These are phyloP conservation scores for Solanum microdontum DNA, from an alignment of 257 asterid species.

Conservation along the genomic window DNA sequence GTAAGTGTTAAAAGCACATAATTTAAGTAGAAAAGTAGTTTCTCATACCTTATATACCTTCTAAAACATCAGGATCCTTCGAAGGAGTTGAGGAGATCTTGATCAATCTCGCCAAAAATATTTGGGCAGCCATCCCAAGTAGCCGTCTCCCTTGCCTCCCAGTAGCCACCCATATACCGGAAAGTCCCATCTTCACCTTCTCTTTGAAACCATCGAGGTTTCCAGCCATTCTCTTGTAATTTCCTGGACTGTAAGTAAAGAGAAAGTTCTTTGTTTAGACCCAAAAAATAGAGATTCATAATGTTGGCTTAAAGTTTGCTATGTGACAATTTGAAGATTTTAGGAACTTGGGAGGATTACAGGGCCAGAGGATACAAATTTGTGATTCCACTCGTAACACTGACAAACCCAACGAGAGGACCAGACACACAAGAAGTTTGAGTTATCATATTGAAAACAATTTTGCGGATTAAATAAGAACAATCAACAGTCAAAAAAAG, in stretches of 20 bases:
- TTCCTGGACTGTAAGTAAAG: slow-evolving; percentile 59
- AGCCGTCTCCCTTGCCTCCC: slow-evolving; percentile 75
- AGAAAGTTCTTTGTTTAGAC: not conserved
- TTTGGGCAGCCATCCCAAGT: slow-evolving; percentile 73
- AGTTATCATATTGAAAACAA: not conserved
- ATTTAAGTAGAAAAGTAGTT: not conserved
- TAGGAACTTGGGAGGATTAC: not conserved
- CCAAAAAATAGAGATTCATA: not conserved
- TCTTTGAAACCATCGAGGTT: slow-evolving; percentile 70
- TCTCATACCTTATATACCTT: slow-evolving; percentile 16
- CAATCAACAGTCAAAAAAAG: not conserved
- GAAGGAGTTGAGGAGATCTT: slow-evolving; percentile 31
- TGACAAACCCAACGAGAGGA: not conserved
- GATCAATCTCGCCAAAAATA: slow-evolving; percentile 58
- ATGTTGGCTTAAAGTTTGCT: not conserved
- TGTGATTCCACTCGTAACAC: not conserved
- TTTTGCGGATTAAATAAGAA: not conserved
- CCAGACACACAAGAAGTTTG: not conserved
- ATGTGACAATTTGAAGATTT: not conserved
- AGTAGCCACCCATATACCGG: slow-evolving; percentile 62
- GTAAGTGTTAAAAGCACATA: not conserved
- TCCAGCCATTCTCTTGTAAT: slow-evolving; percentile 93
- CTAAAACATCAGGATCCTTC: slow-evolving; percentile 31
- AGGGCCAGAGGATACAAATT: not conserved
- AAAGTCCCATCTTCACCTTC: slow-evolving; percentile 54